Base-by-base conservation (phyloP, 768 basidiomycete species). In the Dacryopinax primogenitus region DNA sequence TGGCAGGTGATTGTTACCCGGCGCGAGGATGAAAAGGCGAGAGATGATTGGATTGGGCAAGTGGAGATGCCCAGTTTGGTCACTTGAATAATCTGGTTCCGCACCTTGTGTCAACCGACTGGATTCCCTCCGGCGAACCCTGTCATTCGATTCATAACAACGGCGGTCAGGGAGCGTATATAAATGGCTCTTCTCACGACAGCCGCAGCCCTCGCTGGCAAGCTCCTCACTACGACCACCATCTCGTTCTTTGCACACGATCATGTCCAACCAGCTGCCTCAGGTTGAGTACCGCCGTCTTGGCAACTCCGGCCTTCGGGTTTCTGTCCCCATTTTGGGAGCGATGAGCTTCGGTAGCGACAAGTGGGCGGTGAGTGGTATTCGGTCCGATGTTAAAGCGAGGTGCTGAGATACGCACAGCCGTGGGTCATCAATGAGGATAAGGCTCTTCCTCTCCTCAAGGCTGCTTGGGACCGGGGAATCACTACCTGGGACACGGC, bases 401-500 rank as follows among this genome's bases (percentile, higher is more conserved):
- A 44, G 41, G 3, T 6, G 9, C 32, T 63, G 28, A 68, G 65
- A 64, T 44, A 1, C 35, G 3, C 63, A 70, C 67, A 69, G 68
- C 68, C 16, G 45, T 70, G 35, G 69, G 69, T 26, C 51, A 58
- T 58, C 51, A 58, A 58, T 18, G 66, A 73, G 26, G 67, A 68
- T 37, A 70, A 74, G n/a, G 72, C 74, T 0, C 63, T 74, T 21
- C 66, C 70, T 51, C 70, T 78, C 66, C 64, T 79, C 62, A 77
- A 78, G 66, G 70, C 72, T 11, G 79, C 79, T 2, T 79, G 72
- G 72, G 74, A 78, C 32, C 67, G 72, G 13, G 79, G 79, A 2
- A 73, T 80, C 66, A 77, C 72, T 64, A 77, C 76, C 2, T 72
- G 76, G 62, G 78, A 79, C 37, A 77, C 77, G 0, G 76, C 77